Conservation (phyloP, 2,329 filamentous ascomycete genomes). For the Bipolaris zeicola region DNA sequence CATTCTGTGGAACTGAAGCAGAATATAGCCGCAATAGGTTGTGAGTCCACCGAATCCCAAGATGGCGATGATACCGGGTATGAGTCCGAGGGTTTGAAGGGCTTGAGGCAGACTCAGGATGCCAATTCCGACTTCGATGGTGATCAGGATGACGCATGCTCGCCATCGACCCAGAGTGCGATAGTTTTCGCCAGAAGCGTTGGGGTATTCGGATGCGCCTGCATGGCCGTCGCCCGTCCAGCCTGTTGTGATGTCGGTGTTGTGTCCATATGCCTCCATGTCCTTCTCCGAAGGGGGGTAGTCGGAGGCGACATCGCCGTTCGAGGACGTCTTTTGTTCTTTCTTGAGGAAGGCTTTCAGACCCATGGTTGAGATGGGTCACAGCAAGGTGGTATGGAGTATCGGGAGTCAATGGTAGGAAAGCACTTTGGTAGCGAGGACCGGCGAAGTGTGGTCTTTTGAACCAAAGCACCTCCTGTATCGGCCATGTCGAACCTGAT, state of each 20-base stretch:
- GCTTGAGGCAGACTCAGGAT: constrained; percentile 37
- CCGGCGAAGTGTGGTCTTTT: constrained; percentile 24
- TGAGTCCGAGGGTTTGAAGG: constrained; percentile 35
- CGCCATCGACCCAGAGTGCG: constrained; percentile 36
- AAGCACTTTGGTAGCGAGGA: constrained; percentile 10
- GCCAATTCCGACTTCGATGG: constrained; percentile 40
- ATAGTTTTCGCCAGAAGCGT: constrained; percentile 29
- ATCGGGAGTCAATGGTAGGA: not conserved
- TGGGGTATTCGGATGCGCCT: constrained; percentile 31
- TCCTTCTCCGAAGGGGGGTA: constrained; percentile 27
- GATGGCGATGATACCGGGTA: constrained; percentile 41
- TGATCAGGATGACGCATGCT: constrained; percentile 38
- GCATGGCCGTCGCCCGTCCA: constrained; percentile 32
- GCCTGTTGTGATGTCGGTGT: constrained; percentile 31
- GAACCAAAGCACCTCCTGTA: constrained; percentile 32
- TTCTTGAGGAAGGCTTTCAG: constrained; percentile 34
- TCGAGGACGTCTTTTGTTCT: constrained; percentile 21
- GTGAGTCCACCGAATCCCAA: constrained; percentile 34
- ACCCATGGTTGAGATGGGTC: constrained; percentile 27
- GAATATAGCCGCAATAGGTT: constrained; percentile 36
- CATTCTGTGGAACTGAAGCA: constrained; percentile 33
- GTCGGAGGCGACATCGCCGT: constrained; percentile 19
- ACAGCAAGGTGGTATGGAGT: not conserved
- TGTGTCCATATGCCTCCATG: constrained; percentile 28
- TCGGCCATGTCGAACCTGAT: constrained; percentile 29